Conservation (phyloP, 352 stramenopile species). For the Aphanomyces euteiches region DNA sequence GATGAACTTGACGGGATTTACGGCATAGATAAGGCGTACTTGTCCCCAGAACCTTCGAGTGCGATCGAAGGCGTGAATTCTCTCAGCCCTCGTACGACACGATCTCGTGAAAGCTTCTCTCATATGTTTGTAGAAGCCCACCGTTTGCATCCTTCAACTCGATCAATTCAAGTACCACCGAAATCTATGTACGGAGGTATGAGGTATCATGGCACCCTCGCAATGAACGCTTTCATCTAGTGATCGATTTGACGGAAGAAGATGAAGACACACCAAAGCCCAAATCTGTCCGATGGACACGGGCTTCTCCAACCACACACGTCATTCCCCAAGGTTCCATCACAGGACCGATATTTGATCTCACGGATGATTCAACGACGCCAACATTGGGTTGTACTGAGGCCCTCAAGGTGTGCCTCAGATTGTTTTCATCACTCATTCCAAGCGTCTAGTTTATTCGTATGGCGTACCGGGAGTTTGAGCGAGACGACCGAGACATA, state of each 20-base stretch:
- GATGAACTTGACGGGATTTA: not conserved
- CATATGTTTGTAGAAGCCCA: not conserved
- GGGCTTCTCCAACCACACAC: not conserved
- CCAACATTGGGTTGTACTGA: not conserved
- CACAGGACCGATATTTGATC: constrained; percentile 12
- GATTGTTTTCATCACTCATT: not conserved
- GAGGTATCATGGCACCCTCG: not conserved
- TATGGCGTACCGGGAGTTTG: constrained; percentile 23
- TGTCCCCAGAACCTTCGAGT: constrained; percentile 3
- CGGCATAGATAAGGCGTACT: constrained; percentile 5
- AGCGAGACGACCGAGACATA: constrained; percentile 71
- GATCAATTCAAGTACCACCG: not conserved
- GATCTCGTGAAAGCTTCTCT: not conserved
- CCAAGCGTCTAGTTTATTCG: not conserved
- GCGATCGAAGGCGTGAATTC: not conserved
- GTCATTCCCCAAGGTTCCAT: not conserved
- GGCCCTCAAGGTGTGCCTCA: not conserved
- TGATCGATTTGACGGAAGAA: constrained; percentile 13
- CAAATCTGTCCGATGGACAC: too few species aligned
- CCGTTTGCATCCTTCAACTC: not conserved
- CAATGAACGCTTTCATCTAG: not conserved
- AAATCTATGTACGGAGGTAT: not conserved
- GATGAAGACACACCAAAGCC: not conserved
- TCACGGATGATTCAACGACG: constrained; percentile 3
- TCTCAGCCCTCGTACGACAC: not conserved